Base-by-base conservation (phyloP, 2,329 filamentous ascomycete species). In the Neoscytalidium dimidiatum region DNA sequence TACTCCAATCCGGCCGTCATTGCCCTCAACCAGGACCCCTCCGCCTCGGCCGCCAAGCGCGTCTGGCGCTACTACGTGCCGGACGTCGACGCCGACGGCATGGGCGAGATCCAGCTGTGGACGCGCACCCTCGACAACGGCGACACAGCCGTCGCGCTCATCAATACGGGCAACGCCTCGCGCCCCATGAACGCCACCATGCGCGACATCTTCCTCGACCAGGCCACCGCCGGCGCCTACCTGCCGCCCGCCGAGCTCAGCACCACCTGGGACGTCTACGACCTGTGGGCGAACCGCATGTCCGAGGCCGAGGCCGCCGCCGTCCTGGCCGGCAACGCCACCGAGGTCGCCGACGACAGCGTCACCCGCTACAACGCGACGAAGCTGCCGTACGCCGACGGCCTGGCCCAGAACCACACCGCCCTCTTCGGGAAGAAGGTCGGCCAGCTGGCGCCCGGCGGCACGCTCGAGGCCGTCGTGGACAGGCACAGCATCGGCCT, bases 251-350 rank as follows among this genome's bases (percentile, higher is more conserved):
- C 72, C 0, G 75, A 84, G 71, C 71, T 81, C 0, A 70, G 75
- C 26, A 72, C 79, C 67, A 74, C 73, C 0, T 87, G 83, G 83
- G 83, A 85, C 66, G 74, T 86, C 5, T 82, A 81, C 53, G 84
- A 87, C 70, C 74, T 87, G 1, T 86, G 85, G 85, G 83, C 79
- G 3, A 81, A 82, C 66, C 76, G 85, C n/a, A 85, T 87, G 83
- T 75, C 72, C 21, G 75, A 81, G 51, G 76, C 73, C 2, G 78
- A 80, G 43, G 83, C 83, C 0, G 69, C 71, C 26, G 72, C 75
- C 0, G 77, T 86, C 31, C 75, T 86, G 13, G 75, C 79, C 58
- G 79, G 79, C 0, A 79, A 73, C 2, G 72, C 73, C 11, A 72
- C 73, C 5, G 67, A 71, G 1, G 58, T 73, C 8, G 74, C 71